Percentiles rank a stretch among this genome's conserved stretches.
Conservation (phyloP, 2,329 filamentous ascomycete genomes). For the Knoxdaviesia proteae region DNA sequence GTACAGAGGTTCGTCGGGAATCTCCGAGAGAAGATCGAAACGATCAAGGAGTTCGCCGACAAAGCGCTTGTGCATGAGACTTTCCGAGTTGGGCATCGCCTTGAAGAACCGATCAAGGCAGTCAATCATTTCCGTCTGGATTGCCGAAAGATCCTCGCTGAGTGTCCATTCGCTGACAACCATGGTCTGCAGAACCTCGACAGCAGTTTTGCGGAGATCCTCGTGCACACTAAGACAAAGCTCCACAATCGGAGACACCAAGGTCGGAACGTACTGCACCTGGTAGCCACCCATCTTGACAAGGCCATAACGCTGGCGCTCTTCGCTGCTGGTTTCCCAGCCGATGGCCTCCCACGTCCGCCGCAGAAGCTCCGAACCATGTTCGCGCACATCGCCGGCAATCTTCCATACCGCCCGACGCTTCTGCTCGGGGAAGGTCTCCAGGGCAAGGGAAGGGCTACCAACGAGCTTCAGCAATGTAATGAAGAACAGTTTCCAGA, state of each 20-base stretch:
- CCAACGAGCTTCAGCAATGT: slow-evolving; percentile 76
- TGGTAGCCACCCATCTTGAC: slow-evolving; percentile 86
- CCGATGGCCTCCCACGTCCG: slow-evolving; percentile 89
- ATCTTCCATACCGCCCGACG: slow-evolving; percentile 96
- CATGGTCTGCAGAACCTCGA: slow-evolving; percentile 91
- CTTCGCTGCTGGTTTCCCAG: slow-evolving; percentile 76
- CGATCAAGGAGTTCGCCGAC: slow-evolving; percentile 65
- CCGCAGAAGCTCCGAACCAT: slow-evolving; percentile 68
- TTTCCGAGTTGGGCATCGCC: slow-evolving; percentile 68
- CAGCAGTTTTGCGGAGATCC: slow-evolving; percentile 70
- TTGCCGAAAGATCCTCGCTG: slow-evolving; percentile 73
- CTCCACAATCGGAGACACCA: slow-evolving; percentile 81
- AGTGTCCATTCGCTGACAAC: slow-evolving; percentile 96
- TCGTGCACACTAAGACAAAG: slow-evolving; percentile 91
- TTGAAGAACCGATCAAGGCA: slow-evolving; percentile 83
- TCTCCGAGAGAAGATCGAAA: slow-evolving; percentile 49
- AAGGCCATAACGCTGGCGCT: slow-evolving; percentile 56
- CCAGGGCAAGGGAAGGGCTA: slow-evolving; percentile 71
- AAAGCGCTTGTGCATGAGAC: slow-evolving; percentile 79
- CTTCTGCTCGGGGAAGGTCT: slow-evolving; percentile 95
- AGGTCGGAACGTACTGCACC: slow-evolving; percentile 86
- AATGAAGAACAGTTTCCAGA: slow-evolving; percentile 88
- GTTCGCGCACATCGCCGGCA: slow-evolving; percentile 82
- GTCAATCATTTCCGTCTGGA: slow-evolving; percentile 94
- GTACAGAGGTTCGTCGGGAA: slow-evolving; percentile 53